A percentile compares a stretch with the other conserved stretches of the same genome.
Conservation (phyloP, 2,329 filamentous ascomycete genomes). For the Escovopsis weberi region DNA sequence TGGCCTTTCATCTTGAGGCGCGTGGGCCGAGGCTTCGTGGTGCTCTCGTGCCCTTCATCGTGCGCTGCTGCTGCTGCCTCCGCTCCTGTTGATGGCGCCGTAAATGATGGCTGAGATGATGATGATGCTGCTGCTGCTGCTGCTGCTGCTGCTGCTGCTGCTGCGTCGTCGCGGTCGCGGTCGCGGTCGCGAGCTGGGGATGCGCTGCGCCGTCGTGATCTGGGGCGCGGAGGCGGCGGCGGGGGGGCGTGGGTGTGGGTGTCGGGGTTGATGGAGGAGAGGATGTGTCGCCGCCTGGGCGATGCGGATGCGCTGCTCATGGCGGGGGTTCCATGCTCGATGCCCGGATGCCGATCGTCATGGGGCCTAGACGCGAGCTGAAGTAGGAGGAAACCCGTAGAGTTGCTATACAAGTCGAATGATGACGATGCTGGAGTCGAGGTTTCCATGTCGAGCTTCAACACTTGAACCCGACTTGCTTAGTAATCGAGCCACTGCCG, state of each 20-base stretch:
- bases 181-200: neutral
- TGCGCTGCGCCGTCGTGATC: too few relatives aligned
- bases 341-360: neutral
- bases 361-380: too few relatives aligned
- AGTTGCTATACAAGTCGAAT: too few relatives aligned
- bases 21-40: conserved; percentile 15
- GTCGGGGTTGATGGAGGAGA: conserved; percentile 33
- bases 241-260: neutral
- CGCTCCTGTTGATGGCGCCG: too few relatives aligned
- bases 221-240: too few relatives aligned
- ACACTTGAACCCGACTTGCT: conserved; percentile 36
- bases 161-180: neutral
- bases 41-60: conserved; percentile 2
- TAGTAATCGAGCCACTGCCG: conserved; percentile 24
- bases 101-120: too few relatives aligned
- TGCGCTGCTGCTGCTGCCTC: neutral
- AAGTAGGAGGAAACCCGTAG: too few relatives aligned
- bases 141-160: too few relatives aligned
- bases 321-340: conserved; percentile 11
- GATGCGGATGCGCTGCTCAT: conserved; percentile 21
- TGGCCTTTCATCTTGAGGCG: conserved; percentile 21
- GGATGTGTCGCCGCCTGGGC: conserved; percentile 30
- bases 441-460: conserved; percentile 14
- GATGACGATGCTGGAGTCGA: neutral
- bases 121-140: neutral